These are phyloP conservation scores for Blastomyces percursus DNA, from an alignment of 2,329 filamentous ascomycete species.

Conservation along the genomic window DNA sequence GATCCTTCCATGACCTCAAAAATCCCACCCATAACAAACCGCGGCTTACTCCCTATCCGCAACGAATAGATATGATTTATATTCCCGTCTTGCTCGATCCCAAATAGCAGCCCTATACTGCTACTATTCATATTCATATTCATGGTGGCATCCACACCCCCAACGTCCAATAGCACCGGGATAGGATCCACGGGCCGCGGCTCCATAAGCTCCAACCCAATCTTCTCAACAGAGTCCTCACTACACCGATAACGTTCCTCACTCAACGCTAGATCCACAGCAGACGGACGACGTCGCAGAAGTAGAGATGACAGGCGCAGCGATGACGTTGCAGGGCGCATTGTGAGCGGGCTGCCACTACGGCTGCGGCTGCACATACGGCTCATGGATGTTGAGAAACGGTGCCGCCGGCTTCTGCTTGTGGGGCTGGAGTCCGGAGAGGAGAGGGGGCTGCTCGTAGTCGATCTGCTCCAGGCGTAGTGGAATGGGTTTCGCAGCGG, in stretches of 20 bases:
- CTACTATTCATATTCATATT: constrained; percentile 7
- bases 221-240: constrained; percentile 29
- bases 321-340: constrained; percentile 19
- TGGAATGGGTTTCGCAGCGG: constrained; percentile 23
- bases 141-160: constrained; percentile 10
- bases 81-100: constrained; percentile 2
- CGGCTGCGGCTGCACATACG: constrained; percentile 16
- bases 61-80: not conserved
- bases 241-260: constrained; percentile 33
- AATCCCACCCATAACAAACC: constrained; percentile 38
- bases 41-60: constrained; percentile 19
- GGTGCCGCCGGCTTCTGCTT: constrained; percentile 17
- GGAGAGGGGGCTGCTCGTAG: constrained; percentile 21
- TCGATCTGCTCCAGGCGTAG: constrained; percentile 21
- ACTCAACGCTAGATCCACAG: constrained; percentile 34
- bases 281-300: constrained; percentile 33
- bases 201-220: constrained; percentile 35
- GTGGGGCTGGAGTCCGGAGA: constrained; percentile 23
- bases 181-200: constrained; percentile 33
- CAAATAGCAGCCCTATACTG: constrained; percentile 4
- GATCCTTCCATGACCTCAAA: constrained; percentile 38
- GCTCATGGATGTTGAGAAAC: constrained; percentile 16
- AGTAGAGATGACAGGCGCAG: constrained; percentile 23
- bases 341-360: constrained; percentile 22
- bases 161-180: constrained; percentile 12